Base-by-base conservation (phyloP, 75 land plant species). In the Adiantum capillusveneris region DNA sequence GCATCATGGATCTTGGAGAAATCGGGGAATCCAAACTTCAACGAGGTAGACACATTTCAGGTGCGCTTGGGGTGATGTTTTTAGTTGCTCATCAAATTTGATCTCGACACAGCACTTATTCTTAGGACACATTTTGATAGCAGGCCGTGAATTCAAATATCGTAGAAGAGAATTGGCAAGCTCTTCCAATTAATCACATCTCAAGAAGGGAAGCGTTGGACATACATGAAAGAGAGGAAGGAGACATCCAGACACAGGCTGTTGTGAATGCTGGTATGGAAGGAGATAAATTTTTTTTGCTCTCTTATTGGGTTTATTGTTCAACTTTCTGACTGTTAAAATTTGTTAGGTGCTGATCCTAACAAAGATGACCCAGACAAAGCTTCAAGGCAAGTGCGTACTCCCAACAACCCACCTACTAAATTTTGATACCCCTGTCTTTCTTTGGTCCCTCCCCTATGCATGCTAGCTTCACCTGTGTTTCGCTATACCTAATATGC, bases 1-100 rank as follows among this genome's bases (percentile, higher is more conserved):
- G 68, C 84, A 67, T 92, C 97, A 39, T 87, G 85, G 92, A 63
- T 82, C 3, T 82, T 72, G 80, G 62, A 68, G 62, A 59, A 63
- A 48, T 57, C 76, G 46, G 44, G 0, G 22, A 61, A 34, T 34
- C 7, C 37, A 34, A 34, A 9, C 7, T 9, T n/a, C n/a, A n/a
- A n/a, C n/a, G n/a, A n/a, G n/a, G n/a, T n/a, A n/a, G n/a, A n/a
- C n/a, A n/a, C n/a, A n/a, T n/a, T n/a, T n/a, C n/a, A n/a, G n/a
- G n/a, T n/a, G n/a, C n/a, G n/a, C n/a, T n/a, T n/a, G n/a, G n/a
- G n/a, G n/a, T n/a, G n/a, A n/a, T n/a, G n/a, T n/a, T n/a, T n/a
- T n/a, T n/a, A n/a, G n/a, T n/a, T n/a, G n/a, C n/a, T n/a, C n/a
- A n/a, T n/a, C n/a, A n/a, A n/a, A n/a, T n/a, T n/a, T n/a, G n/a